Evolutionary conservation across 345 rosid genomes (phyloP).

Genomic region (Anastatica hierochuntica): DNA sequence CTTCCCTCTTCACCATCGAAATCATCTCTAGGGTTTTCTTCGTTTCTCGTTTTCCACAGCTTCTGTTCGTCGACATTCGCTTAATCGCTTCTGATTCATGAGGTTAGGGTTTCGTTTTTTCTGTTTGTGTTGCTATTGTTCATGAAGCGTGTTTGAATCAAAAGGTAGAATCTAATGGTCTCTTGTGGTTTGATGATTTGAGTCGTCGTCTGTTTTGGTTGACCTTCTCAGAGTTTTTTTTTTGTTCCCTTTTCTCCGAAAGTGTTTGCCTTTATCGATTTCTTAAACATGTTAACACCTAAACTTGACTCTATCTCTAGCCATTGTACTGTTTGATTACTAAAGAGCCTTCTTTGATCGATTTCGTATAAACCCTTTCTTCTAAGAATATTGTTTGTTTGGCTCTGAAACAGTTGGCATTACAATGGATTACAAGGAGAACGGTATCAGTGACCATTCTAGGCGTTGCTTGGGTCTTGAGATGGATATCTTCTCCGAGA

Average conservation of each 20-base stretch:
- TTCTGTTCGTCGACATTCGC: constrained; percentile 16
- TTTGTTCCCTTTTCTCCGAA: neutral
- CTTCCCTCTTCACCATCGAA: neutral
- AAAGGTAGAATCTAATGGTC: constrained; percentile 1
- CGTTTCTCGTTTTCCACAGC: constrained; percentile 1
- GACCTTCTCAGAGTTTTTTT: constrained; percentile 1
- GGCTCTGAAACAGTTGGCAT: constrained; percentile 5
- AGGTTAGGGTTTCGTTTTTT: constrained; percentile 27
- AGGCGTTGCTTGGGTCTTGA: neutral
- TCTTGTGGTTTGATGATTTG: constrained; percentile 18
- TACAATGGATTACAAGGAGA: constrained; percentile 21
- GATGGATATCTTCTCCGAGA: constrained; percentile 9
- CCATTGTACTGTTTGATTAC: constrained; percentile 7
- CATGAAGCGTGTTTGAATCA: neutral
- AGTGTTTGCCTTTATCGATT: constrained; percentile 9
- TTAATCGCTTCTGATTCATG: constrained; percentile 19
- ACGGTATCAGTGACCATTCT: constrained; percentile 13
- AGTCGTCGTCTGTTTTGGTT: constrained; percentile 24
- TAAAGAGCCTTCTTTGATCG: constrained; percentile 18
- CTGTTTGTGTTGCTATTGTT: neutral
- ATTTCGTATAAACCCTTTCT: constrained; percentile 3
- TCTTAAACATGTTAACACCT: constrained; percentile 11
- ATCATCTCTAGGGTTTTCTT: constrained; percentile 20
- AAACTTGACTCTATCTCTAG: constrained; percentile 32
- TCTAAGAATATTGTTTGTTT: constrained; percentile 1